A percentile compares a stretch with the other conserved stretches of the same genome.
Conservation (phyloP, 306 rosid species). For the Rosa multiflora region DNA sequence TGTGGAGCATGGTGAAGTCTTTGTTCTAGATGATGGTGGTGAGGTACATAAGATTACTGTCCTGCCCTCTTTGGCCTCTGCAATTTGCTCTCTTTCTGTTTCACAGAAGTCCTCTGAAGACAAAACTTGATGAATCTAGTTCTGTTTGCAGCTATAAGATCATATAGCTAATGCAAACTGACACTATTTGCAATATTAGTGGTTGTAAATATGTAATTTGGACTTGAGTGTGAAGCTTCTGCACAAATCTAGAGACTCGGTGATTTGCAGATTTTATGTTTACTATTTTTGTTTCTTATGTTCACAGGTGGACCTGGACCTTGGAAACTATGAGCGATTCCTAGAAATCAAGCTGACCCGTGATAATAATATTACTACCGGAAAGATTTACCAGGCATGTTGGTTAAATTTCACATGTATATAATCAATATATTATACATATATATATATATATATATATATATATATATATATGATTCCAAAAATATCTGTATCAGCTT, state of each 20-base stretch:
- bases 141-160: conserved; percentile 2
- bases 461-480: background rate
- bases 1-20: conserved; percentile 94
- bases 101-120: background rate
- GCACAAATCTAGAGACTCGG: background rate
- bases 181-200: background rate
- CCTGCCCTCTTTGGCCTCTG: background rate
- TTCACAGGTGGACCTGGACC: conserved; percentile 97
- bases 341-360: conserved; percentile 82
- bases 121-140: conserved; percentile 3
- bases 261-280: conserved; percentile 4
- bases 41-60: conserved; percentile 55
- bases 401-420: background rate
- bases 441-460: background rate
- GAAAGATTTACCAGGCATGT: conserved; percentile 93
- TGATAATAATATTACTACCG: conserved; percentile 91
- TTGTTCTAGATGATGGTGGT: conserved; percentile 92
- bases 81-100: background rate
- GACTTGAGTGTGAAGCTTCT: conserved; percentile 5
- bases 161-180: conserved; percentile 2
- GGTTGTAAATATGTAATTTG: background rate
- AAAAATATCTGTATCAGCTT: background rate
- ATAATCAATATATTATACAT: no score
- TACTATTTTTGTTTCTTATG: conserved; percentile 22
- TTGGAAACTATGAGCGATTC: conserved; percentile 95